These are phyloP conservation scores for Podila horticola DNA, from an alignment of 192 early-diverging fungal genomes.

Conservation along the genomic window DNA sequence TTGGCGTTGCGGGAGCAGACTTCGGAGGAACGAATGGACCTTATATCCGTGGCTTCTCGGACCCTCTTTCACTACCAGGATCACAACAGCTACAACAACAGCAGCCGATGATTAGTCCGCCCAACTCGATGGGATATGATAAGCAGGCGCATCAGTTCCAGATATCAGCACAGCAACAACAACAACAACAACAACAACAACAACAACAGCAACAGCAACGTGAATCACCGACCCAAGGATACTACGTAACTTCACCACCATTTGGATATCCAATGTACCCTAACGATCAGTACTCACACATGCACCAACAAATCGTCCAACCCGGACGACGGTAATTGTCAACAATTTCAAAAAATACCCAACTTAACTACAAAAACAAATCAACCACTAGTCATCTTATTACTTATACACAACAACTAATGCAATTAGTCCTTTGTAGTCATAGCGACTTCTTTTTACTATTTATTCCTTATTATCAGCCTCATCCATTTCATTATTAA, in stretches of 20 bases:
- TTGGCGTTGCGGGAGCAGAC: background rate
- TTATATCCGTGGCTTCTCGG: conserved; percentile 11
- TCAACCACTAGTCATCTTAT: no score
- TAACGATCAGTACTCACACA: conserved; percentile 8
- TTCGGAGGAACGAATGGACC: background rate
- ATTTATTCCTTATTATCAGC: background rate
- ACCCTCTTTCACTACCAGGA: background rate
- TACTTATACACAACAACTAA: no score
- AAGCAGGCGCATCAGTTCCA: no score
- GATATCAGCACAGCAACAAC: background rate
- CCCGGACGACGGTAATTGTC: conserved; percentile 9
- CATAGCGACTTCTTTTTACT: background rate
- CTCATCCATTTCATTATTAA: background rate
- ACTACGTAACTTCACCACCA: conserved; percentile 5
- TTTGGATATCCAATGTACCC: conserved; percentile 21
- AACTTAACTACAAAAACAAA: no score
- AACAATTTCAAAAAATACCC: background rate
- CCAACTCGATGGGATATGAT: no score
- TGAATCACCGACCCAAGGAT: conserved; percentile 7
- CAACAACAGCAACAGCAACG: conserved; percentile 13
- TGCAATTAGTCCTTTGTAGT: background rate
- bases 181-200: background rate
- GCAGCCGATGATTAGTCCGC: background rate
- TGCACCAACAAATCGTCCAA: conserved; percentile 37
- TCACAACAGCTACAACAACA: background rate